A percentile compares a stretch with the other conserved stretches of the same genome.
Evolutionary conservation across 2,329 filamentous ascomycete species (phyloP).

Genomic region (Eutypa lata): DNA sequence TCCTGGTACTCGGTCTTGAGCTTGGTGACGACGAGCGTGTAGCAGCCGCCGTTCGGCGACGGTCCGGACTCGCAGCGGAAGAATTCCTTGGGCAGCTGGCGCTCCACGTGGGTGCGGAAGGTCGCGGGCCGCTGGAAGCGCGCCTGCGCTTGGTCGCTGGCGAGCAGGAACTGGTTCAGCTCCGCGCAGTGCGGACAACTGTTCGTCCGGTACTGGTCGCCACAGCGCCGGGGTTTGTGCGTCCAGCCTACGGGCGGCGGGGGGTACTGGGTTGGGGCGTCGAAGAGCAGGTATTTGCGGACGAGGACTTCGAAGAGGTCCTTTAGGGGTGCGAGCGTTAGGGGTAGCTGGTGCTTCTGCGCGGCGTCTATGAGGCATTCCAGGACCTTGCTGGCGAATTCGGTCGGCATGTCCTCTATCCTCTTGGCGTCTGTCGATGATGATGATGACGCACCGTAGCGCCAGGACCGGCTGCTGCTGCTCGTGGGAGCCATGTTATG

Average conservation of each 20-base stretch:
- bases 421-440: neutral
- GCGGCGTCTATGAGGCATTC: neutral
- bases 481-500: no score
- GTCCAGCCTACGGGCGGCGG: neutral
- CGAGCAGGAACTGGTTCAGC: conserved; percentile 6
- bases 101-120: conserved; percentile 1
- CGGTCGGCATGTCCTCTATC: neutral
- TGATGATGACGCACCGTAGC: no score
- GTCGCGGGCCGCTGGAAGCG: neutral
- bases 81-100: neutral
- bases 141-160: neutral
- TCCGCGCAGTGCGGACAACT: neutral
- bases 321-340: neutral
- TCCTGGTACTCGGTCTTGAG: conserved; percentile 3
- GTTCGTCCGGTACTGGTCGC: no score
- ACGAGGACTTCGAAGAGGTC: conserved; percentile 1
- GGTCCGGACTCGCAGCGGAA: neutral
- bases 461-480: no score
- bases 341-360: neutral
- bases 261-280: neutral
- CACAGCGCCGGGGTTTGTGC: neutral
- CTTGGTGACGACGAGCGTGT: conserved; percentile 6
- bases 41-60: neutral
- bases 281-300: conserved; percentile 2
- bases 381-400: neutral